phyloP scores from a whole-genome alignment of 768 basidiomycete species.

The Russula sp. region DNA sequence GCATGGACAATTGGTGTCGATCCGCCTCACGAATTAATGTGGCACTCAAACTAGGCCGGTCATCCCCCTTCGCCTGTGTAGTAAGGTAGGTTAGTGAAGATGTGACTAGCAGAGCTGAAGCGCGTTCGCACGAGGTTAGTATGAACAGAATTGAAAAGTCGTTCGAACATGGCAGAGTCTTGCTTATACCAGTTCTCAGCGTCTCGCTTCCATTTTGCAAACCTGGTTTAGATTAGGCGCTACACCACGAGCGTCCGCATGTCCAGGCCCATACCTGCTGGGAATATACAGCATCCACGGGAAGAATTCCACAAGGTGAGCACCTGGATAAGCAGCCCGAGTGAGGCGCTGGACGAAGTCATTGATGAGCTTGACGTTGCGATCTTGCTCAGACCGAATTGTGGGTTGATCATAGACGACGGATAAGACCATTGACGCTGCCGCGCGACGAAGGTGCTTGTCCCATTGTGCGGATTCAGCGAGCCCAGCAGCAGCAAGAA shows the following conservation, averaged over 20 bases:
- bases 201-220: slow-evolving; percentile 16
- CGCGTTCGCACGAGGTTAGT: not conserved
- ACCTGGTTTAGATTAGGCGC: slow-evolving; percentile 5
- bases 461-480: slow-evolving; percentile 28
- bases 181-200: slow-evolving; percentile 10
- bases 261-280: slow-evolving; percentile 3
- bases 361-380: slow-evolving; percentile 22
- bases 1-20: slow-evolving; percentile 9
- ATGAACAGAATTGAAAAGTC: slow-evolving; percentile 12
- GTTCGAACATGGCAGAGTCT: slow-evolving; percentile 17
- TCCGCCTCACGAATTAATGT: slow-evolving; percentile 11
- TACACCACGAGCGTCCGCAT: not conserved
- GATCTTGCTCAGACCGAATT: slow-evolving; percentile 19
- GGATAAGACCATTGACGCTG: slow-evolving; percentile 28
- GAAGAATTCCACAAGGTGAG: slow-evolving; percentile 23
- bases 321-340: slow-evolving; percentile 32
- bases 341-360: slow-evolving; percentile 27
- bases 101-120: not conserved
- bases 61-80: slow-evolving; percentile 11
- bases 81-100: not conserved
- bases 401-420: slow-evolving; percentile 24
- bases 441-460: slow-evolving; percentile 26
- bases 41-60: slow-evolving; percentile 12
- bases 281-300: slow-evolving; percentile 20
- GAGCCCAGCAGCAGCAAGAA: slow-evolving; percentile 28